A percentile compares a stretch with the other conserved stretches of the same genome.
phyloP scores from a whole-genome alignment of 345 rosid species.

The Eutrema yunnanense region DNA sequence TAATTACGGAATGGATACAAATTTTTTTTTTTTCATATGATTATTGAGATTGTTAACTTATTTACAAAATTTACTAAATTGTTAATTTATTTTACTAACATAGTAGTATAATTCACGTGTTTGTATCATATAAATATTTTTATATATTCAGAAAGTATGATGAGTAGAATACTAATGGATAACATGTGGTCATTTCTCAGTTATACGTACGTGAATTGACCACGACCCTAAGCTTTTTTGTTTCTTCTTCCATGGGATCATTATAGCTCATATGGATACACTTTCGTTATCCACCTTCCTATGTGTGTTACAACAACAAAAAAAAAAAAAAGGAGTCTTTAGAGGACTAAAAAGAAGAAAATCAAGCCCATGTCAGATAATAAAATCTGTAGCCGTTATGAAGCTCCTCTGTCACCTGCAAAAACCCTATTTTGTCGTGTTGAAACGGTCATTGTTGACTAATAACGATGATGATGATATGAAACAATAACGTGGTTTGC shows the following conservation, averaged over 20 bases:
- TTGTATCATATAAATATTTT: not conserved
- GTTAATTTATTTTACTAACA: too few relatives aligned
- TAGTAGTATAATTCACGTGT: too few relatives aligned
- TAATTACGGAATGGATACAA: too few relatives aligned
- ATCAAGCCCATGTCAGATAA: not conserved
- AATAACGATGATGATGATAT: not conserved
- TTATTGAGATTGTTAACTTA: not conserved
- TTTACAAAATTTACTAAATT: not conserved
- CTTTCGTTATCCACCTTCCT: conserved; percentile 9
- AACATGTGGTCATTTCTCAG: not conserved
- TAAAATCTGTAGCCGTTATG: conserved; percentile 13
- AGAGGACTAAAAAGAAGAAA: not conserved
- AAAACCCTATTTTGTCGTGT: not conserved
- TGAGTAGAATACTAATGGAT: not conserved
- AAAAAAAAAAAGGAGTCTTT: not conserved
- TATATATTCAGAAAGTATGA: not conserved
- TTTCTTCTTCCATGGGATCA: too few relatives aligned
- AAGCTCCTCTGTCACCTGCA: not conserved
- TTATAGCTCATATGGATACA: not conserved
- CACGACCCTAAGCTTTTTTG: too few relatives aligned
- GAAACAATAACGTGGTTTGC: not conserved
- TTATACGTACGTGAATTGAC: conserved; percentile 6
- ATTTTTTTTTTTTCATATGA: not conserved
- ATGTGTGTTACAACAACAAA: not conserved
- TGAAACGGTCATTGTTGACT: conserved; percentile 1